A percentile compares a stretch with the other conserved stretches of the same genome.
Conservation (phyloP, 1,284 basidiomycete species). For the Apiotrichum brassicae region DNA sequence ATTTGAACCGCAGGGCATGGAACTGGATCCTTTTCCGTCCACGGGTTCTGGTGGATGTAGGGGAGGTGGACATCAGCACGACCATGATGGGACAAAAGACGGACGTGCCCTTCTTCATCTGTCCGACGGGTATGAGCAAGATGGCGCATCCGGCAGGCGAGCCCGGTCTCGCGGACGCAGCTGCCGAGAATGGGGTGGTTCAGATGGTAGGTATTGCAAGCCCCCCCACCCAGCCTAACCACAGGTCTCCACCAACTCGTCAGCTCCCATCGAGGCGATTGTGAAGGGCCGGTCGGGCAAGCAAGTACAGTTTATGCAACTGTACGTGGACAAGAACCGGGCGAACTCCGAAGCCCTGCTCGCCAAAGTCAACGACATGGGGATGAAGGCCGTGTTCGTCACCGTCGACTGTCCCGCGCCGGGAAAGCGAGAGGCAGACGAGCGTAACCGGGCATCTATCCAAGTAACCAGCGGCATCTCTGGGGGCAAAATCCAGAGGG, state of each 20-base stretch:
- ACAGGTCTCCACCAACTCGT: conserved; percentile 46
- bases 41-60: conserved; percentile 40
- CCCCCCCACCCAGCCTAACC: not conserved
- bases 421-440: conserved; percentile 47
- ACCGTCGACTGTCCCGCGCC: conserved; percentile 47
- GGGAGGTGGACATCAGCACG: conserved; percentile 36
- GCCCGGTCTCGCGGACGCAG: conserved; percentile 37
- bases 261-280: conserved; percentile 40
- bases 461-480: conserved; percentile 42
- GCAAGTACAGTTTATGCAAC: conserved; percentile 47
- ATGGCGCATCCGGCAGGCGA: conserved; percentile 44
- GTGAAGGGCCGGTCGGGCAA: conserved; percentile 23
- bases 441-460: conserved; percentile 41
- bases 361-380: conserved; percentile 31
- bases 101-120: conserved; percentile 44
- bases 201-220: conserved; percentile 36
- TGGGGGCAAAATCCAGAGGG: conserved; percentile 40
- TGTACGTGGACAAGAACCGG: conserved; percentile 46
- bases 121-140: conserved; percentile 46
- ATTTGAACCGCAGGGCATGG: conserved; percentile 38
- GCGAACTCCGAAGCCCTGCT: conserved; percentile 41
- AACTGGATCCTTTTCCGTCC: conserved; percentile 46
- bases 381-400: conserved; percentile 46
- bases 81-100: conserved; percentile 39
- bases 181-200: conserved; percentile 40